Evolutionary conservation across 2,329 filamentous ascomycete species (phyloP).

Genomic region (Graphium sp.): DNA sequence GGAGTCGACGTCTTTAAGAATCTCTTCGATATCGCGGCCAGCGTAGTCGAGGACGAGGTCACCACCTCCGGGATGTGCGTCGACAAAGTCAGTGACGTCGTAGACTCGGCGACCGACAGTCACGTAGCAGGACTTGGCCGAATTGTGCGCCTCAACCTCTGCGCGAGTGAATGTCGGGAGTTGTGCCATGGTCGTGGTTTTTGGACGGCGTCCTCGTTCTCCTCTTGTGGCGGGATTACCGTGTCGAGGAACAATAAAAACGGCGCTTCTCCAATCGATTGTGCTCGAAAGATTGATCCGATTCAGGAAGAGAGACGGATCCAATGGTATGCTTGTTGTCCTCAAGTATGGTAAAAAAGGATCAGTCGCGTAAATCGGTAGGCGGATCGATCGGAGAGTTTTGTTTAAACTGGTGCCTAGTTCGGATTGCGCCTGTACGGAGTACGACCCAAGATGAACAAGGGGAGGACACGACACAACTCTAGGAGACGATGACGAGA

Average conservation of each 20-base stretch:
- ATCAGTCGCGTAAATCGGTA: too few species aligned
- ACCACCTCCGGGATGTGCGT: slow-evolving; percentile 78
- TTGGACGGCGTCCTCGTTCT: too few species aligned
- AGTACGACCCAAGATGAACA: too few species aligned
- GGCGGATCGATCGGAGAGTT: background rate
- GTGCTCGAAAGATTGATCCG: too few species aligned
- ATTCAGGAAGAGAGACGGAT: background rate
- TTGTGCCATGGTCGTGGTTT: too few species aligned
- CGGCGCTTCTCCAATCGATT: too few species aligned
- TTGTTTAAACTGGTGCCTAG: background rate
- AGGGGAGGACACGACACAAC: too few species aligned
- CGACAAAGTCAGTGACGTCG: slow-evolving; percentile 83
- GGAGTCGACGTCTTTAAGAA: slow-evolving; percentile 42
- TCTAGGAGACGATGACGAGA: too few species aligned
- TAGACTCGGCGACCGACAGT: slow-evolving; percentile 81
- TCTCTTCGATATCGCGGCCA: slow-evolving; percentile 37
- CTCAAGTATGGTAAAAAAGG: slow-evolving; percentile 1
- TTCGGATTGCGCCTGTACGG: too few species aligned
- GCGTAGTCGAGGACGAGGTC: slow-evolving; percentile 81
- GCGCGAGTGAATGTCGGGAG: slow-evolving; percentile 69
- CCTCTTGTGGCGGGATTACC: too few species aligned
- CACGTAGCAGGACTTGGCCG: slow-evolving; percentile 76
- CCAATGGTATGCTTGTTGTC: background rate
- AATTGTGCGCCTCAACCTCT: slow-evolving; percentile 71
- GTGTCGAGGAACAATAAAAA: too few species aligned